Conservation (phyloP, 2,329 filamentous ascomycete species). For the Ustulina deusta region DNA sequence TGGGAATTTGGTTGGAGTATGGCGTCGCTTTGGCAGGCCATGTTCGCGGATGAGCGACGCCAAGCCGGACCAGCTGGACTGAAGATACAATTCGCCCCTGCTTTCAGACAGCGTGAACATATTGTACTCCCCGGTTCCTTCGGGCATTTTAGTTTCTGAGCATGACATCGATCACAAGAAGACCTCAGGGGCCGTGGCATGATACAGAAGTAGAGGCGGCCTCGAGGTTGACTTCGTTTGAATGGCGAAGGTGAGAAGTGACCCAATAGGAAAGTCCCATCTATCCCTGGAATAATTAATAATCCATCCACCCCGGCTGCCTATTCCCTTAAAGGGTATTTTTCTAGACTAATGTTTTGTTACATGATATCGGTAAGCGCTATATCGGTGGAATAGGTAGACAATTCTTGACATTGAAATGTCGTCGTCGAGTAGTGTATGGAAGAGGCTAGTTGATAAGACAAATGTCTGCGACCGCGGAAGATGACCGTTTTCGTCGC, state of each 20-base stretch:
- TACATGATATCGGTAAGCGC: too few species aligned
- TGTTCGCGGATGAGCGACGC: constrained; percentile 32
- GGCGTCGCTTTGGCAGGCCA: constrained; percentile 34
- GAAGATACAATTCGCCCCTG: constrained; percentile 56
- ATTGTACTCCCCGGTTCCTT: constrained; percentile 52
- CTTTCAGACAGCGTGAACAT: constrained; percentile 59
- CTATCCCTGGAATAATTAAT: not conserved
- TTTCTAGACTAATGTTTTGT: too few species aligned
- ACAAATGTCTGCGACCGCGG: too few species aligned
- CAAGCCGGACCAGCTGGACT: constrained; percentile 52
- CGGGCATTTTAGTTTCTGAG: constrained; percentile 61
- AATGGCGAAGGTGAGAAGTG: not conserved
- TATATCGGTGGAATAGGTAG: too few species aligned
- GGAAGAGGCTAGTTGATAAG: too few species aligned
- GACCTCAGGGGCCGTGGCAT: constrained; percentile 46
- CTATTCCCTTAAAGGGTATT: too few species aligned
- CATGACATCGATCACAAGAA: constrained; percentile 56
- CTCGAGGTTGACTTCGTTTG: not conserved
- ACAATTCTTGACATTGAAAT: too few species aligned
- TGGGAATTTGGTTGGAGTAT: constrained; percentile 14
- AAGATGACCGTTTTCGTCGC: too few species aligned
- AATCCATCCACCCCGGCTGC: not conserved
- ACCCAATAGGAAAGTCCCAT: not conserved
- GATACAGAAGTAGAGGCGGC: not conserved
- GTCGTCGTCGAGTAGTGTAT: too few species aligned